Evolutionary conservation across 345 rosid genomes (phyloP).

Genomic region (Salix purpurea): DNA sequence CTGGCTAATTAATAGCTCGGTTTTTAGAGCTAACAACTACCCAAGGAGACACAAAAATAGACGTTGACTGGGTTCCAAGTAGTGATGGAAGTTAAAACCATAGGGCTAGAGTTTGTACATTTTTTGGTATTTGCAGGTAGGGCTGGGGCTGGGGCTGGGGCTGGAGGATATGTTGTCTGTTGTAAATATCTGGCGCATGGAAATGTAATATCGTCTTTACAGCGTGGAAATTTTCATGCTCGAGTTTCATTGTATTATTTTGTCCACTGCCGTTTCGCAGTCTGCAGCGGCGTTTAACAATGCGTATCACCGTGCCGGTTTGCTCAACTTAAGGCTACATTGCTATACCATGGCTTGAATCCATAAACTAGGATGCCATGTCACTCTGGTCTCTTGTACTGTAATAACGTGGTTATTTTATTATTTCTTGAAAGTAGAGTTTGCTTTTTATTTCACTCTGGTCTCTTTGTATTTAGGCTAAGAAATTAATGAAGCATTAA

Average conservation of each 20-base stretch:
- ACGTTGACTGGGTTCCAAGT: slow-evolving; percentile 12
- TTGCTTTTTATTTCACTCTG: too few species aligned
- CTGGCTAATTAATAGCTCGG: slow-evolving; percentile 30
- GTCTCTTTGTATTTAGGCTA: too few species aligned
- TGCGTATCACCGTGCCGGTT: background rate
- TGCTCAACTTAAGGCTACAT: too few species aligned
- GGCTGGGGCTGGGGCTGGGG: background rate
- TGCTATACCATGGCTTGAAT: too few species aligned
- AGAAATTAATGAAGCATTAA: too few species aligned
- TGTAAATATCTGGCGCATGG: slow-evolving; percentile 32
- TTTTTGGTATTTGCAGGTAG: slow-evolving; percentile 13
- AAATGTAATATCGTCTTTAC: slow-evolving; percentile 12
- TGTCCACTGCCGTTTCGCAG: background rate
- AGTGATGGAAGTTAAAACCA: slow-evolving; percentile 14
- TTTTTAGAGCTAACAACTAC: slow-evolving; percentile 40
- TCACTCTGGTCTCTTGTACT: too few species aligned
- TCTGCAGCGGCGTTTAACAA: too few species aligned
- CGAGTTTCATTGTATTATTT: background rate
- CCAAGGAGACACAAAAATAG: slow-evolving; percentile 1
- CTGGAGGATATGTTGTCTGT: slow-evolving; percentile 6
- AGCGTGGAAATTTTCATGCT: background rate
- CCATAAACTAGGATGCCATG: too few species aligned
- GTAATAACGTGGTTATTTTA: too few species aligned
- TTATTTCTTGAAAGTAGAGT: too few species aligned
- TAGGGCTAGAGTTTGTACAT: slow-evolving; percentile 30